These are phyloP conservation scores for Lentinula novae-zelandiae DNA, from an alignment of 1,284 basidiomycete genomes.

Conservation along the genomic window DNA sequence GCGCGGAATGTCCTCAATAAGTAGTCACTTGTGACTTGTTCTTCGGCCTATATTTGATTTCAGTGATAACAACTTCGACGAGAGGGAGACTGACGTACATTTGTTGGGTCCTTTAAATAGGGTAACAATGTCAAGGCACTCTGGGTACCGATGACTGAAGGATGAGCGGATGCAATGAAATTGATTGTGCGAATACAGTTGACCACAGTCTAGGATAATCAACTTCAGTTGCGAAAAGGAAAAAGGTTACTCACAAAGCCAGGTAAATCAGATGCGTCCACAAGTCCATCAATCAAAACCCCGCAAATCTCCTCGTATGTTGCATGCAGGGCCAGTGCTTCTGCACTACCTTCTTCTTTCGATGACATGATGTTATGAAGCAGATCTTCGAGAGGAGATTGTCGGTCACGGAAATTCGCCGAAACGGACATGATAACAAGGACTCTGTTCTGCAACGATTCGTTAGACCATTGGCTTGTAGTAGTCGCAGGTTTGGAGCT, in stretches of 20 bases:
- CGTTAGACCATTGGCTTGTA: conserved; percentile 41
- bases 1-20: conserved; percentile 85
- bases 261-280: conserved; percentile 77
- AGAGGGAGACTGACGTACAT: conserved; percentile 40
- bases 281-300: conserved; percentile 79
- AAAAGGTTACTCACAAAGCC: conserved; percentile 60
- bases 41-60: conserved; percentile 58
- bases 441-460: conserved; percentile 55
- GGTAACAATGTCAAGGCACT: conserved; percentile 83
- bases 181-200: conserved; percentile 84
- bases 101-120: conserved; percentile 79
- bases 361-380: conserved; percentile 75
- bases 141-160: conserved; percentile 73
- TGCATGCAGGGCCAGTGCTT: conserved; percentile 47
- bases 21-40: conserved; percentile 79
- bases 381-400: conserved; percentile 82
- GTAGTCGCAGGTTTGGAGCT: conserved; percentile 20
- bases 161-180: conserved; percentile 77
- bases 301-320: conserved; percentile 79
- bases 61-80: neutral
- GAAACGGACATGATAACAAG: conserved; percentile 84
- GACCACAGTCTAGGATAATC: conserved; percentile 59
- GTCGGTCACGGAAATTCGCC: conserved; percentile 76
- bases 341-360: conserved; percentile 48
- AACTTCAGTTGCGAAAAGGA: conserved; percentile 1